These are phyloP conservation scores for Claviceps sp. DNA, from an alignment of 2,329 filamentous ascomycete species.

Conservation along the genomic window DNA sequence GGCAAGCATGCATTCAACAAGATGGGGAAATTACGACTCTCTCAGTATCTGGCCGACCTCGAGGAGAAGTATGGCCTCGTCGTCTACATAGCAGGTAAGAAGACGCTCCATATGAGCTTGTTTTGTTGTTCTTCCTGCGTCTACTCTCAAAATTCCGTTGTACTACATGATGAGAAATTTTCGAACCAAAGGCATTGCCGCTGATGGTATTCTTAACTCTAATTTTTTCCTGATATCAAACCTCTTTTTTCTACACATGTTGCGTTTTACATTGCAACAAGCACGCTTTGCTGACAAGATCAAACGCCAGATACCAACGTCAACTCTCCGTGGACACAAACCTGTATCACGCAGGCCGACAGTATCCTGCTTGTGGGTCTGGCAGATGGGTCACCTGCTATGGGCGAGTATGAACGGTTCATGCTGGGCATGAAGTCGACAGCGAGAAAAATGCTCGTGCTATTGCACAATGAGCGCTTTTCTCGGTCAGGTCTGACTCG, in stretches of 20 bases:
- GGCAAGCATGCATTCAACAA: slow-evolving; percentile 93
- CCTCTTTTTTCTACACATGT: slow-evolving; percentile 4
- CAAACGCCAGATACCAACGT: slow-evolving; percentile 66
- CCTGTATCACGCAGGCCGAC: slow-evolving; percentile 92
- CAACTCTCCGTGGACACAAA: slow-evolving; percentile 96
- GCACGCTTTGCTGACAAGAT: slow-evolving; percentile 16
- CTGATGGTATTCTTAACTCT: slow-evolving; percentile 47
- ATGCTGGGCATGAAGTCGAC: slow-evolving; percentile 96
- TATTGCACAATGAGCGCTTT: slow-evolving; percentile 81
- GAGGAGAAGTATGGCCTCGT: slow-evolving; percentile 96
- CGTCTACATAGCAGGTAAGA: slow-evolving; percentile 69
- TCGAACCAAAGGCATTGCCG: slow-evolving; percentile 35
- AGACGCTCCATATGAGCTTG: not conserved
- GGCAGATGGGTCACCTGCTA: slow-evolving; percentile 76
- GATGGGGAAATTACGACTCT: slow-evolving; percentile 92
- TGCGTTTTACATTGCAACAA: not conserved
- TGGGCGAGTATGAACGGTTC: slow-evolving; percentile 94
- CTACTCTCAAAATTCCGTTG: not conserved
- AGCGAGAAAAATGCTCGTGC: slow-evolving; percentile 79
- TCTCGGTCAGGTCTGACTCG: slow-evolving; percentile 74
- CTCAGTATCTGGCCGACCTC: slow-evolving; percentile 89
- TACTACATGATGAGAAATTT: slow-evolving; percentile 39
- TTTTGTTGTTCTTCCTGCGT: not conserved
- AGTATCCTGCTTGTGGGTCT: slow-evolving; percentile 88
- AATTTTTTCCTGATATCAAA: slow-evolving; percentile 50